These are phyloP conservation scores for Bipolaris oryzae DNA, from an alignment of 2,329 filamentous ascomycete genomes.

Conservation along the genomic window DNA sequence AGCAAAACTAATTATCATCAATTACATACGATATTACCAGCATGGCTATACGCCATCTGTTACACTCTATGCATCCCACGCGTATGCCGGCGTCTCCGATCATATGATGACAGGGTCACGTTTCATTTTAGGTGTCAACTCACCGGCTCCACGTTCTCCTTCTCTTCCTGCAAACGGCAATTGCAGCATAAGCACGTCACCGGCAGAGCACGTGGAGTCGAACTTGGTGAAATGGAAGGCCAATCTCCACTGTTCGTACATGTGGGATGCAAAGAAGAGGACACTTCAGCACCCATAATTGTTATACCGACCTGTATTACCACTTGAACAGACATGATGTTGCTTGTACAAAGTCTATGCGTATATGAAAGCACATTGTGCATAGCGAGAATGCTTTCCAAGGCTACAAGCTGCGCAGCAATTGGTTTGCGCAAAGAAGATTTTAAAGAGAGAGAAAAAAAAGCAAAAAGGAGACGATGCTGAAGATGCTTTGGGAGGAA, in stretches of 20 bases:
- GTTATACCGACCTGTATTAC: not conserved
- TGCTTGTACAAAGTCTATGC: not conserved
- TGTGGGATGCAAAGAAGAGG: not conserved
- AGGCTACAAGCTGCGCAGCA: not conserved
- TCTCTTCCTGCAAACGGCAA: not conserved
- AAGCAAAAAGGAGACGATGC: not conserved
- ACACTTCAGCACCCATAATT: not conserved
- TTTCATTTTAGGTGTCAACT: conserved; percentile 2
- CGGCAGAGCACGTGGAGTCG: not conserved
- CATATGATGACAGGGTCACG: not conserved
- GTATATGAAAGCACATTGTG: not conserved
- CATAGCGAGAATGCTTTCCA: not conserved
- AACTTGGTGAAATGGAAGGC: not conserved
- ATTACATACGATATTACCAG: conserved; percentile 1
- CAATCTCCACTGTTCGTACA: not conserved
- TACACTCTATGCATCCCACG: not conserved
- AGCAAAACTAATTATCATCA: not conserved
- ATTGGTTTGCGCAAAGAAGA: not conserved
- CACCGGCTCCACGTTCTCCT: not conserved
- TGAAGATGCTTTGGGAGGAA: not conserved
- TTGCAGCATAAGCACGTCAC: not conserved
- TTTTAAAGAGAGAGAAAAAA: not conserved
- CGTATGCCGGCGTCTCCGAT: not conserved
- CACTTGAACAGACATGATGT: not conserved
- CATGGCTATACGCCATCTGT: not conserved